Evolutionary conservation across 306 rosid species (phyloP).

Genomic region (Cucurbita moschata): DNA sequence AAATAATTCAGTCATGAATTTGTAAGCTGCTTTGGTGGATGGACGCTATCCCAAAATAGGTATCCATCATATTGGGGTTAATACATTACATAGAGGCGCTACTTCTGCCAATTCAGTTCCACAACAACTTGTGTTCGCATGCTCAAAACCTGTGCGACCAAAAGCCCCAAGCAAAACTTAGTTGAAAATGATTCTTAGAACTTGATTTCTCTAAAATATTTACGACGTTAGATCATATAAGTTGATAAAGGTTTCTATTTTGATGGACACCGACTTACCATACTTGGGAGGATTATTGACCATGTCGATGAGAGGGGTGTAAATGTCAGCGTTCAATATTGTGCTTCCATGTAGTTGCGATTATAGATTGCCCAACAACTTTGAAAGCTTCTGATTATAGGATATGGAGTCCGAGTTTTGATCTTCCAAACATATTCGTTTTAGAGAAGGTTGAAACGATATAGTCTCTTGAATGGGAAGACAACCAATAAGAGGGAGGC

Average conservation of each 20-base stretch:
- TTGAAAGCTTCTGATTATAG: conserved; percentile 38
- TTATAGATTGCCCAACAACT: conserved; percentile 1
- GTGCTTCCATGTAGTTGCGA: conserved; percentile 30
- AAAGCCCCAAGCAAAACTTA: too few species aligned
- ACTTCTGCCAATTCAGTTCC: conserved; percentile 16
- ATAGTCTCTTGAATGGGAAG: conserved; percentile 51
- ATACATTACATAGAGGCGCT: conserved; percentile 24
- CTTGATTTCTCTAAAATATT: too few species aligned
- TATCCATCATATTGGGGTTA: conserved; percentile 23
- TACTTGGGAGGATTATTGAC: conserved; percentile 37
- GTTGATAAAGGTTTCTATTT: too few species aligned
- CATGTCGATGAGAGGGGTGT: conserved; percentile 24
- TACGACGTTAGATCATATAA: too few species aligned
- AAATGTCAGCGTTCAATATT: conserved; percentile 23
- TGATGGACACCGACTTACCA: conserved; percentile 13
- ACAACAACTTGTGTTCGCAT: neutral
- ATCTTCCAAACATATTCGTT: conserved; percentile 27
- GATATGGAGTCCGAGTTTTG: conserved; percentile 33
- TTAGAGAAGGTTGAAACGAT: neutral
- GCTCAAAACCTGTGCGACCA: neutral
- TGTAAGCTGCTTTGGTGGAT: too few species aligned
- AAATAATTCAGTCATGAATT: too few species aligned
- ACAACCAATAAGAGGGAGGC: conserved; percentile 12
- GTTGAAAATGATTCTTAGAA: too few species aligned
- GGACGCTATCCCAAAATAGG: conserved; percentile 47